phyloP scores from a whole-genome alignment of 2,329 filamentous ascomycete species.

The Penicillium sp. region DNA sequence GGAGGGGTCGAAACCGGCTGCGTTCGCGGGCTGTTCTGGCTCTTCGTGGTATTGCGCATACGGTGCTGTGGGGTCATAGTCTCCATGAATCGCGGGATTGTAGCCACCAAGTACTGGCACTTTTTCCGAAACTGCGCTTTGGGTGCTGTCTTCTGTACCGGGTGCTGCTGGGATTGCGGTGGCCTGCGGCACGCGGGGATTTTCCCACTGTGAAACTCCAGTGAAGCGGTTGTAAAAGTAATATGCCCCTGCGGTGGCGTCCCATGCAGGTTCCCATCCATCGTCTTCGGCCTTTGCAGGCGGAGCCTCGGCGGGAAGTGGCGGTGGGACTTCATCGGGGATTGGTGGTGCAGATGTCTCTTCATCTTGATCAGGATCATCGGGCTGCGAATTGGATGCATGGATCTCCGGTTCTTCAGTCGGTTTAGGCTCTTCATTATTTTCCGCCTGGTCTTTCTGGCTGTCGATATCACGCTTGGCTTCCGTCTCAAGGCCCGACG shows the following conservation, averaged over 20 bases:
- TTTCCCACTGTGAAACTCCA: constrained; percentile 75
- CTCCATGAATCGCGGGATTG: constrained; percentile 92
- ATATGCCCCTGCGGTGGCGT: constrained; percentile 63
- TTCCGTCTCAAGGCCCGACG: constrained; percentile 73
- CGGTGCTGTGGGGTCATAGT: constrained; percentile 94
- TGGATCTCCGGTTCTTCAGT: constrained; percentile 48
- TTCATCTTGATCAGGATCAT: constrained; percentile 20
- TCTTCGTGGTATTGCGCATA: constrained; percentile 67
- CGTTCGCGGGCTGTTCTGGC: constrained; percentile 22
- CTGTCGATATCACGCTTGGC: constrained; percentile 23
- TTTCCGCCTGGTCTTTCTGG: constrained; percentile 13
- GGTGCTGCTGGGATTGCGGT: constrained; percentile 23
- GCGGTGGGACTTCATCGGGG: constrained; percentile 46
- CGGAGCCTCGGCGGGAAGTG: constrained; percentile 53
- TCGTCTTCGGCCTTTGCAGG: constrained; percentile 51
- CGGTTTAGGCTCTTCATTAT: background rate
- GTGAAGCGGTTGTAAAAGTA: constrained; percentile 86
- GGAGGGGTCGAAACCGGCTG: constrained; percentile 39
- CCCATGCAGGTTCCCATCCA: constrained; percentile 82
- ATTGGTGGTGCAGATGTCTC: constrained; percentile 36
- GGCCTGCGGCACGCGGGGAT: constrained; percentile 66
- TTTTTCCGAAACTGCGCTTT: constrained; percentile 31
- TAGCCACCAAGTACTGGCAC: constrained; percentile 67
- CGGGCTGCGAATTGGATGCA: constrained; percentile 13
- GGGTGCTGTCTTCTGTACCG: constrained; percentile 29